A percentile compares a stretch with the other conserved stretches of the same genome.
Conservation (phyloP, 2,329 filamentous ascomycete species). For the Clarireedia paspali region DNA sequence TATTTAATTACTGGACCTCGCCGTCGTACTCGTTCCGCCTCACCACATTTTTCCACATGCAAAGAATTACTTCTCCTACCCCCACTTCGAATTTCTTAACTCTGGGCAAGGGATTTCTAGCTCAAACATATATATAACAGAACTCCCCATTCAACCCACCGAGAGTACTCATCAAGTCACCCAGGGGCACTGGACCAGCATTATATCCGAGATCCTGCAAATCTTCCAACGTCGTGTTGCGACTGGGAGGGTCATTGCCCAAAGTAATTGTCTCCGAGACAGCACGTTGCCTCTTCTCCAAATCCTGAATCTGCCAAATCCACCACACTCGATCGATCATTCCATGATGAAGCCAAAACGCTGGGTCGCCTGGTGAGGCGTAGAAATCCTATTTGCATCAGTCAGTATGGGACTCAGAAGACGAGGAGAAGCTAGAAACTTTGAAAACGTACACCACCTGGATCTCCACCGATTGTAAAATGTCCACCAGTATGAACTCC, state of each 20-base stretch:
- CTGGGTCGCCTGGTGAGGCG: slow-evolving; percentile 36
- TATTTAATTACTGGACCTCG: neutral
- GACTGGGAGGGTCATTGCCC: slow-evolving; percentile 32
- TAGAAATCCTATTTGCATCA: slow-evolving; percentile 30
- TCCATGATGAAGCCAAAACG: slow-evolving; percentile 38
- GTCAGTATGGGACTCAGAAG: neutral
- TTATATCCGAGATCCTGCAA: slow-evolving; percentile 17
- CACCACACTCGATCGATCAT: slow-evolving; percentile 40
- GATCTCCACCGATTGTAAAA: slow-evolving; percentile 38
- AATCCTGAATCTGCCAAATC: slow-evolving; percentile 40
- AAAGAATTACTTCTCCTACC: neutral
- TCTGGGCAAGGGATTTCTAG: neutral
- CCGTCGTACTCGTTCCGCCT: no score
- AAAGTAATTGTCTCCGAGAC: slow-evolving; percentile 33
- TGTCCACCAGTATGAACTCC: slow-evolving; percentile 36
- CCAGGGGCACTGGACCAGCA: slow-evolving; percentile 23
- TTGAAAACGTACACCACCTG: slow-evolving; percentile 29
- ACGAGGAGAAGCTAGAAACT: neutral
- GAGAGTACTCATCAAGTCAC: slow-evolving; percentile 34
- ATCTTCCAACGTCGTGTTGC: slow-evolving; percentile 36
- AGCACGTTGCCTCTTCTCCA: slow-evolving; percentile 23
- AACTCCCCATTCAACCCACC: slow-evolving; percentile 30
- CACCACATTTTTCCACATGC: no score
- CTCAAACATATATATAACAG: slow-evolving; percentile 37
- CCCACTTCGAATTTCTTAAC: neutral